A percentile compares a stretch with the other conserved stretches of the same genome.
Evolutionary conservation across 1,284 basidiomycete species (phyloP).

Genomic region (Inonotus obliquus): DNA sequence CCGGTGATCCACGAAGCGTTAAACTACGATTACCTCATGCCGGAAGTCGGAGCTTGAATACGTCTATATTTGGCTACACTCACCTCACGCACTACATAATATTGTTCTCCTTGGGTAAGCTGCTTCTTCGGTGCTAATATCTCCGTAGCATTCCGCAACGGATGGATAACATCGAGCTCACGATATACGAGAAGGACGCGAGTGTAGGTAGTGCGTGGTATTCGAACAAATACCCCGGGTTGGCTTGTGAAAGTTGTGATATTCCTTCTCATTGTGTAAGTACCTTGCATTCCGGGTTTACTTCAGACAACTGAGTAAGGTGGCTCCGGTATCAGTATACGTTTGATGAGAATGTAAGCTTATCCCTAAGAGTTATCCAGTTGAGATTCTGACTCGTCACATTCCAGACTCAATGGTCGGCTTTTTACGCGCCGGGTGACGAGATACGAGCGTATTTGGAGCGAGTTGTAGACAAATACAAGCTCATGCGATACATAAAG

Average conservation of each 20-base stretch:
- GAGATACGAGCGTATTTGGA: conserved; percentile 54
- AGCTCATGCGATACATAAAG: conserved; percentile 47
- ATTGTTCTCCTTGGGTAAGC: neutral
- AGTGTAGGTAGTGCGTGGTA: conserved; percentile 60
- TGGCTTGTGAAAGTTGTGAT: conserved; percentile 61
- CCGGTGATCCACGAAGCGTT: too few species aligned
- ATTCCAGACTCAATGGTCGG: conserved; percentile 49
- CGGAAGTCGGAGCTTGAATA: neutral
- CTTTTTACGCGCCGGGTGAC: conserved; percentile 52
- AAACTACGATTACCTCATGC: too few species aligned
- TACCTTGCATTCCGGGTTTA: neutral
- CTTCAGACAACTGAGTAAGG: neutral
- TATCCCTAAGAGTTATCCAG: neutral
- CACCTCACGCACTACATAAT: neutral
- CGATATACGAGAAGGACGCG: conserved; percentile 56
- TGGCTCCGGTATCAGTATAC: conserved; percentile 49
- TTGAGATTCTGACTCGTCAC: neutral
- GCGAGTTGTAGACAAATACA: conserved; percentile 53
- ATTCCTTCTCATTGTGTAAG: conserved; percentile 50
- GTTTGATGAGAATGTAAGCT: conserved; percentile 45
- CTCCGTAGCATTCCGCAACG: conserved; percentile 46
- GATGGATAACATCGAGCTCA: conserved; percentile 48
- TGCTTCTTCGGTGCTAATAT: neutral
- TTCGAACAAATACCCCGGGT: conserved; percentile 37
- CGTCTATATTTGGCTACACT: neutral